Percentiles rank a stretch among this genome's conserved stretches.
Conservation (phyloP, 2,329 filamentous ascomycete species). For the Aspergillus sp. region DNA sequence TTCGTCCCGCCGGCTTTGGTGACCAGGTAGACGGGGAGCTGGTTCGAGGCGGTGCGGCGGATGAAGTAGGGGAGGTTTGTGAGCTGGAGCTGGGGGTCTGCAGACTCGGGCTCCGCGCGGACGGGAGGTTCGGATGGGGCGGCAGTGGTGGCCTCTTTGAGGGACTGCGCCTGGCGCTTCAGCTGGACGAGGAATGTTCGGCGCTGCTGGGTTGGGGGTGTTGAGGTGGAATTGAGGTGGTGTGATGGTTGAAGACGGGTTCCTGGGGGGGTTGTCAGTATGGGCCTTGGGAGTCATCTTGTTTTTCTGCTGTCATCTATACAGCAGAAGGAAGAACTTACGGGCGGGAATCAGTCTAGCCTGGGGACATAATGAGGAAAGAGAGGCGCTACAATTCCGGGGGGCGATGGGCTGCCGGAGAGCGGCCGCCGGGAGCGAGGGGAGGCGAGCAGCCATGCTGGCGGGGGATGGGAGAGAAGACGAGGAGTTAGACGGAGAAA, state of each 20-base stretch:
- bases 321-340: slow-evolving; percentile 15
- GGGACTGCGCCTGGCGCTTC: slow-evolving; percentile 25
- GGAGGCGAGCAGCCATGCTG: slow-evolving; percentile 22
- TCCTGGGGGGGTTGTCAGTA: slow-evolving; percentile 12
- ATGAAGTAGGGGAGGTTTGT: slow-evolving; percentile 58
- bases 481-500: background rate
- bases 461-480: slow-evolving; percentile 3
- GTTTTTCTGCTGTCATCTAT: background rate
- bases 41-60: slow-evolving; percentile 57
- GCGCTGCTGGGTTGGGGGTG: slow-evolving; percentile 19
- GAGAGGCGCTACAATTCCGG: slow-evolving; percentile 18
- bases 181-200: slow-evolving; percentile 31
- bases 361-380: slow-evolving; percentile 20
- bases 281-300: slow-evolving; percentile 1
- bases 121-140: slow-evolving; percentile 15
- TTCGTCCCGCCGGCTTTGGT: slow-evolving; percentile 67
- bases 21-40: slow-evolving; percentile 68
- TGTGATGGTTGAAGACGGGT: slow-evolving; percentile 13
- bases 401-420: slow-evolving; percentile 24
- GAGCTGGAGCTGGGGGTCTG: slow-evolving; percentile 24
- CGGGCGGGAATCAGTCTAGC: slow-evolving; percentile 18
- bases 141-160: slow-evolving; percentile 18
- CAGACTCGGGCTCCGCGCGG: slow-evolving; percentile 21
- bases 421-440: slow-evolving; percentile 22
- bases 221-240: slow-evolving; percentile 9